Evolutionary conservation across 2,329 filamentous ascomycete genomes (phyloP), one percentile per base, ranked within the genome.

Genomic region (Exserohilum turcica): DNA sequence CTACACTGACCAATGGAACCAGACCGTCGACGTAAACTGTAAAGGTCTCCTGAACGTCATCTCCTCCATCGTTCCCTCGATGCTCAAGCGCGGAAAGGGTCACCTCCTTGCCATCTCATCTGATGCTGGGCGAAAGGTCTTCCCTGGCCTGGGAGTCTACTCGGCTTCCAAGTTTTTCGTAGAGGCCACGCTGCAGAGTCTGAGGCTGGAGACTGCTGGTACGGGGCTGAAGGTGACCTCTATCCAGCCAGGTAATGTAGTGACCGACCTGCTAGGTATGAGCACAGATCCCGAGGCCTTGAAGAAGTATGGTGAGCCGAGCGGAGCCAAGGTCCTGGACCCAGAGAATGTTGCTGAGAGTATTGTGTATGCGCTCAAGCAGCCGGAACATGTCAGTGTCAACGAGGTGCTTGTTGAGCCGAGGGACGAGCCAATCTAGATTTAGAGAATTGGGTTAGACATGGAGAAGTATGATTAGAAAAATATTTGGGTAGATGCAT

Each of bases 151-250:
- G 10, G 90, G 90, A 46, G 89, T 93, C 31, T 93, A 93, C 79
- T 91, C 88, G 0, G 90, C 88, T 21, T 88, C 84, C 74, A 93
- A 93, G 72, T 91, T 92, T 81, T 93, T 93, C 69, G 88, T 93
- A 48, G 90, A 93, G 72, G 89, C 88, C 1, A 89, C 89, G 0
- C 79, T 93, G n/a, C 89, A 92, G 73, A 80, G 80, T 28, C 74
- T 93, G 60, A 84, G 90, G 7, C 75, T 92, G 6, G 90, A 93
- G 79, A 92, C 89, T 0, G 89, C 87, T 0, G 88, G 88, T 0
- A 83, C 83, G 0, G 90, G 90, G 0, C 75, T 93, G 43, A 80
- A 89, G 2, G 88, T 93, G 35, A 92, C 89, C 0, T 80, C 83
- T 31, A 81, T 93, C 2, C 90, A 93, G 77, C 90, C 90, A 0